Base-by-base conservation (phyloP, 768 basidiomycete species). In the Serendipita sp. region DNA sequence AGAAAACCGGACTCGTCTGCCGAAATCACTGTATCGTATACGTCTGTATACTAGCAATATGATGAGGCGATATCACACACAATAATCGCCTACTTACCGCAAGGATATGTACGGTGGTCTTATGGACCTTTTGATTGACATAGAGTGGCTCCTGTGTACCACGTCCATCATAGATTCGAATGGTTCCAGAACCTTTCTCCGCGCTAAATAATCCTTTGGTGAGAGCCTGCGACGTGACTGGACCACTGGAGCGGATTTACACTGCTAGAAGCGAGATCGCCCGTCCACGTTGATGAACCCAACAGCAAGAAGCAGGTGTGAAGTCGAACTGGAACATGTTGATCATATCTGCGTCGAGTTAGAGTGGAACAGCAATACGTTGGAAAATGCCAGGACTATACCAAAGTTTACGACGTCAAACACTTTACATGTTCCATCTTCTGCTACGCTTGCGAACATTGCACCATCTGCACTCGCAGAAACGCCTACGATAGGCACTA, bases 391-490 rank as follows among this genome's bases (percentile, higher is more conserved):
- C 31, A 48, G 8, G 10, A 16, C 72, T 87, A 58, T 69, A 96
- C 95, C 96, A 72, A 97, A 98, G 75, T 98, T 97, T 66, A 96
- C 81, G 1, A 99, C 92, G 71, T 99, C 96, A 69, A 98, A 98
- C 34, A 99, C 89, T 73, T 98, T 93, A 15, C 87, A 91, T 40
- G 80, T 91, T 64, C 91, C 88, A 70, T 95, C 93, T 68, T 92
- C 93, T 1, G 91, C 86, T 1, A 97, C 80, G 31, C 86, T 95
- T 1, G 95, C 95, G 73, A 91, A 92, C 44, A 93, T 75, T 71
- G 89, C 86, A 0, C 96, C 96, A 71, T 99, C 94, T 48, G 86
- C 85, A 69, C 91, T 94, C 29, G 86, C 88, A 27, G 87, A 88
- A 3, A 97, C 86, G 5, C 81, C 83, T 2, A 84, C 77, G 29